phyloP scores from a whole-genome alignment of 192 early-diverging fungal genomes.

The Linnemannia zychae region DNA sequence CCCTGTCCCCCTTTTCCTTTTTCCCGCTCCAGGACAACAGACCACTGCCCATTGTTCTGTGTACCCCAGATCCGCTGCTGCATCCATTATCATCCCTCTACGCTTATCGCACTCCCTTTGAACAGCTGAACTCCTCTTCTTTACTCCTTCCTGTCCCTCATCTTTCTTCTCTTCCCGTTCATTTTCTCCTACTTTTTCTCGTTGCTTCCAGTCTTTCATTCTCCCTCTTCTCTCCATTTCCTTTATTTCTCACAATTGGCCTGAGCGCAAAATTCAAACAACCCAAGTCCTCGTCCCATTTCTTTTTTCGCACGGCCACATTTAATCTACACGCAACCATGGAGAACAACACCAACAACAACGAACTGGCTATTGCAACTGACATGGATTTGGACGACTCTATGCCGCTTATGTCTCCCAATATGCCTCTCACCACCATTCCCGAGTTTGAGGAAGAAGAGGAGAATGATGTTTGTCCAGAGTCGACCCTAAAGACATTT shows the following conservation, averaged over 20 bases:
- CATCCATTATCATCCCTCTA: not conserved
- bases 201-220: not conserved
- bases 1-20: not conserved
- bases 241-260: not conserved
- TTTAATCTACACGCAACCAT: not conserved
- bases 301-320: not conserved
- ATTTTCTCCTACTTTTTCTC: not conserved
- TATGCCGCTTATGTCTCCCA: not conserved
- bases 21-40: too few species aligned
- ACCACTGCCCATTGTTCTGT: too few species aligned
- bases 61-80: not conserved
- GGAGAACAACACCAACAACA: not conserved
- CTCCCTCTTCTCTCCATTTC: not conserved
- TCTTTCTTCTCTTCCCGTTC: not conserved
- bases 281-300: not conserved
- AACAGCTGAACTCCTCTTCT: not conserved
- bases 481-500: not conserved
- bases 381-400: slow-evolving; percentile 13
- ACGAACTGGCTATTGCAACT: not conserved
- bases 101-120: not conserved
- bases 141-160: not conserved
- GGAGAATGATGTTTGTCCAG: not conserved
- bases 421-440: slow-evolving; percentile 22
- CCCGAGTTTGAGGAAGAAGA: slow-evolving; percentile 20
- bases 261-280: not conserved